Conservation (phyloP, 805 yeast genomes). For the Pichia pseudocactophila region DNA sequence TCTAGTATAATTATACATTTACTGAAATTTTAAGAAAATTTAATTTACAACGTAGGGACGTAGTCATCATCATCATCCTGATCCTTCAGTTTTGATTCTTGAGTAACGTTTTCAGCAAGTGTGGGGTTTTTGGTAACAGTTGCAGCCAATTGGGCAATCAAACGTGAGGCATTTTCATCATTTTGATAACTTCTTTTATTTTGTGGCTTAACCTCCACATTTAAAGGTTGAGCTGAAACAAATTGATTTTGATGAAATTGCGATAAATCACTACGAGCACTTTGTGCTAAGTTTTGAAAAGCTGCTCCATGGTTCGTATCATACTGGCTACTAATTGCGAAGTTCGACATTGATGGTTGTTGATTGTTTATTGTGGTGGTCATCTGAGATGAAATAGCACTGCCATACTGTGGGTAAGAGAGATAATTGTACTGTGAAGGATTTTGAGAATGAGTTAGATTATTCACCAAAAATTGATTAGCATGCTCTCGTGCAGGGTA, state of each 20-base stretch:
- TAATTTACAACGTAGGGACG: constrained; percentile 13
- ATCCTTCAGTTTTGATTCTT: not conserved
- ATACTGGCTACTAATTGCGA: constrained; percentile 15
- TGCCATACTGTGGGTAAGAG: constrained; percentile 3
- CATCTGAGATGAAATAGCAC: not conserved
- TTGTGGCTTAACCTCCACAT: not conserved
- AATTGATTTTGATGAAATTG: constrained; percentile 11
- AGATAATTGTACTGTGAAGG: constrained; percentile 2
- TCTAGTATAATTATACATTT: no score
- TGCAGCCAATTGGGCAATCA: constrained; percentile 13
- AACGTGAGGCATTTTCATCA: constrained; percentile 6
- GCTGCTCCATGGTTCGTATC: constrained; percentile 4
- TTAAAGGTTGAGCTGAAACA: constrained; percentile 10
- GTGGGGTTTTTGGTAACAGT: constrained; percentile 5
- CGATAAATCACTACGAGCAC: no score
- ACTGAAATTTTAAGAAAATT: no score
- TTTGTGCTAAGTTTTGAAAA: no score
- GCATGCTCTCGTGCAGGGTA: constrained; percentile 1
- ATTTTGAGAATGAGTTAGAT: not conserved
- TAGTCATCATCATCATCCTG: constrained; percentile 15
- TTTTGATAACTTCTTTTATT: not conserved
- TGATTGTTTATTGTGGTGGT: no score
- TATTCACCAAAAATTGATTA: no score
- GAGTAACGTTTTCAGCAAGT: not conserved
- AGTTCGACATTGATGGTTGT: not conserved